Base-by-base conservation (phyloP, 1,139 yeast species). In the Pichia norvegensis region DNA sequence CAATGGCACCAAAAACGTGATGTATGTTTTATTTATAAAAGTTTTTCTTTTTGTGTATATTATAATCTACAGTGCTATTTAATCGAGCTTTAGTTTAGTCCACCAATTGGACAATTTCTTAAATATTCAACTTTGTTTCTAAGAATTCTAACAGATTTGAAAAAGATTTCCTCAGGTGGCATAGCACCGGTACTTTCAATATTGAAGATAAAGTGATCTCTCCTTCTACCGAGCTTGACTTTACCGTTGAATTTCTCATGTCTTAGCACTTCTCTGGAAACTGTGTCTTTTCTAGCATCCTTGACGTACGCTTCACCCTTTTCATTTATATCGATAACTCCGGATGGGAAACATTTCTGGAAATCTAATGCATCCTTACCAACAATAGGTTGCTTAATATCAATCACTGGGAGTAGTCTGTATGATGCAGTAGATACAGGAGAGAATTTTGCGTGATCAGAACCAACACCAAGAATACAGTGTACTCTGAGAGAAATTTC, bases 391-490 rank as follows among this genome's bases (percentile, higher is more conserved):
- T 78, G 67, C 43, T 70, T 64, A 44, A 92, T 86, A 53, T 85
- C 81, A 61, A 92, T 92, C 20, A 79, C 82, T n/a, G 98, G 98
- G 71, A 94, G 69, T 59, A 92, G 73, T 67, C 98, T 78, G 69
- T 92, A 92, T n/a, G 96, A 85, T 3, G 98, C 97, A 25, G 98
- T 92, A 25, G 95, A 78, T 11, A 92, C 98, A 4, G 98, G 98
- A 8, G 97, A 87, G 64, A 86, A 92, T 67, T 92, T 92, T 52
- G 98, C 97, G 65, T 92, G 98, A 63, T 92, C 98, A 31, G 87
- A 70, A 45, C 98, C 98, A 53, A 86, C 70, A 46, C 98, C 98
- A 53, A 92, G 74, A 36, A 90, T 73, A 63, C 97, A 94, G 67
- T 88, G 95, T 47, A 87, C 95, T 61, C 88, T 76, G 55, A 92